phyloP scores from a whole-genome alignment of 352 stramenopile species.

The Pythium sp. region DNA sequence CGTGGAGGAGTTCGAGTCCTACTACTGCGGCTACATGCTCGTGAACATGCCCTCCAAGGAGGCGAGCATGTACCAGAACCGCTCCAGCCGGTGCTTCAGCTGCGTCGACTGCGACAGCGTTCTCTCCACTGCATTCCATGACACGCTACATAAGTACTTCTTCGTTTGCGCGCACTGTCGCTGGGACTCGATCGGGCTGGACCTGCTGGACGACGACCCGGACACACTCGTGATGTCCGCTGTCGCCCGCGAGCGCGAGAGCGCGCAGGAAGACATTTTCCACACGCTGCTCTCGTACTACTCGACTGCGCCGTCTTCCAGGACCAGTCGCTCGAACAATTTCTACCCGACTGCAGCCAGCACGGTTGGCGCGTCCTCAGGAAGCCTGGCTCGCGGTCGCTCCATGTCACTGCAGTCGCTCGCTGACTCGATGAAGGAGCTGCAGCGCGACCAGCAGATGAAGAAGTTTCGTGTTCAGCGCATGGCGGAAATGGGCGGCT shows the following conservation, averaged over 20 bases:
- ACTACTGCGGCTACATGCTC: constrained; percentile 83
- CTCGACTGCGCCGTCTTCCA: constrained; percentile 22
- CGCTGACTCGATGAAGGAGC: constrained; percentile 67
- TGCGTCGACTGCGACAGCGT: constrained; percentile 62
- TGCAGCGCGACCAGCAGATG: constrained; percentile 83
- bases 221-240: constrained; percentile 81
- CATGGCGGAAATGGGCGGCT: constrained; percentile 70
- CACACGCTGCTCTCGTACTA: constrained; percentile 66
- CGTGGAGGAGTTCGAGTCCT: constrained; percentile 86
- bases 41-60: constrained; percentile 88
- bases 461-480: constrained; percentile 70
- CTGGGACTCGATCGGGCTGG: constrained; percentile 77
- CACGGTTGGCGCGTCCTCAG: not conserved
- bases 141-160: constrained; percentile 57
- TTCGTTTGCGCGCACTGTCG: constrained; percentile 83
- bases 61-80: constrained; percentile 85
- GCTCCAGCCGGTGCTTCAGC: constrained; percentile 80
- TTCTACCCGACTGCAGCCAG: constrained; percentile 6
- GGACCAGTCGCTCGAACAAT: constrained; percentile 13
- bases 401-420: constrained; percentile 44
- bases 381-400: constrained; percentile 11
- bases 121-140: constrained; percentile 72
- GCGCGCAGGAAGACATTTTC: constrained; percentile 70
- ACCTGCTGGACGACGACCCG: constrained; percentile 70
- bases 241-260: constrained; percentile 73